These are phyloP conservation scores for Penicillium cinerascens DNA, from an alignment of 495 filamentous ascomycete species.

Conservation along the genomic window DNA sequence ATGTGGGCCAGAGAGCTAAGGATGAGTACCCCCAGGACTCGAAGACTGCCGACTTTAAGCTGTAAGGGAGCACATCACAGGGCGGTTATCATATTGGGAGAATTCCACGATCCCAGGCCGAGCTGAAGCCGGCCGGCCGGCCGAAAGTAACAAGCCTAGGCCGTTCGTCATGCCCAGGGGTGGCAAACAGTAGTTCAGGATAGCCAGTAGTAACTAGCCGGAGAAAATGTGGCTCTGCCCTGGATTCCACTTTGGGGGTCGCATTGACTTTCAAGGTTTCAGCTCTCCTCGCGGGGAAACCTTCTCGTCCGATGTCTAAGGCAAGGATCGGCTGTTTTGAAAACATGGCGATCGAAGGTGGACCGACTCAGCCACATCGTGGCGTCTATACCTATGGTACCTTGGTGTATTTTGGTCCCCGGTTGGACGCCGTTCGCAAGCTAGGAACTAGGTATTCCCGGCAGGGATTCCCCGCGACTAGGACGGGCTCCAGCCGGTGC, in stretches of 20 bases:
- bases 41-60: neutral
- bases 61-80: neutral
- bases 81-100: neutral
- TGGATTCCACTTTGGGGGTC: neutral
- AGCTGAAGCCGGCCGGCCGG: constrained; percentile 2
- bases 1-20: neutral
- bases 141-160: neutral
- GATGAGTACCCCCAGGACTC: neutral
- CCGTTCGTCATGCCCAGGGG: neutral
- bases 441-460: neutral
- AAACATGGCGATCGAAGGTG: constrained; percentile 6
- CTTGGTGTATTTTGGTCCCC: neutral
- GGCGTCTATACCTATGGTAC: constrained; percentile 1
- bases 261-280: constrained; percentile 7
- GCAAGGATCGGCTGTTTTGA: constrained; percentile 10
- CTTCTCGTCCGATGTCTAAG: neutral
- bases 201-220: neutral
- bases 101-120: neutral
- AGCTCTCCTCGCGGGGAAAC: constrained; percentile 15
- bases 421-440: too few species aligned
- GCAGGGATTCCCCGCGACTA: neutral
- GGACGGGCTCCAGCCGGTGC: too few species aligned
- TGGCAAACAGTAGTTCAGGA: constrained; percentile 2
- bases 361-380: constrained; percentile 15
- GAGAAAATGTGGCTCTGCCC: constrained; percentile 1